Evolutionary conservation across 1,139 yeast genomes (phyloP), one percentile per base, ranked within the genome.

Genomic region (Suhomyces panamericanus): DNA sequence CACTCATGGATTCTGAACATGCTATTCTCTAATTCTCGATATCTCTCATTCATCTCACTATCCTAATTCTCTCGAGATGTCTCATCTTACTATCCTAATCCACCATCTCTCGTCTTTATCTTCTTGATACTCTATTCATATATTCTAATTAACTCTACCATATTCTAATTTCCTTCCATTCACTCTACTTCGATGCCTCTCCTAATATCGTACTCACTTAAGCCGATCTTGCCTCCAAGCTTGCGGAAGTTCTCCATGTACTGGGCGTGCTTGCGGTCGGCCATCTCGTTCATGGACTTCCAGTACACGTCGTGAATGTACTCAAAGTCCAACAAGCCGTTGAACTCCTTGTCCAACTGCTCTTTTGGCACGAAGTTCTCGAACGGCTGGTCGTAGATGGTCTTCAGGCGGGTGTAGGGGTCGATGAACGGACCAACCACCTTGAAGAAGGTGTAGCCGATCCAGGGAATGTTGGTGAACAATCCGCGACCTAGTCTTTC

Each of bases 391-490:
- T 75, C 79, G 51, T 70, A 74, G 12, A 75, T 73, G 49, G 75
- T 70, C 55, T 75, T 75, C 64, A 70, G 76, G 48, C 78, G 62
- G 13, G 80, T 75, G 50, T 72, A 69, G 3, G 79, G 79, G 55
- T 75, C 80, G 47, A 75, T 74, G 48, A 75, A 75, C 7, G 80
- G 80, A 32, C 73, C 76, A 32, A 72, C 74, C 37, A 75, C 59
- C 55, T 74, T 75, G 43, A 75, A 65, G 48, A 74, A 75, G 0
- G 77, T 70, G 66, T 74, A 71, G 2, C 78, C 79, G 31, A 73
- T 64, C 69, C 75, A 72, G 2, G 78, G 78, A 36, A 74, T 73
- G 52, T 75, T 75, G 31, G 77, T 71, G 48, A 75, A 69, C 32
- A 74, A 62, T 1, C 78, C 79, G 39, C 70, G 65, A 32, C 80